A percentile compares a stretch with the other conserved stretches of the same genome.
phyloP scores from a whole-genome alignment of 768 basidiomycete species.

The Agaricus blazei region DNA sequence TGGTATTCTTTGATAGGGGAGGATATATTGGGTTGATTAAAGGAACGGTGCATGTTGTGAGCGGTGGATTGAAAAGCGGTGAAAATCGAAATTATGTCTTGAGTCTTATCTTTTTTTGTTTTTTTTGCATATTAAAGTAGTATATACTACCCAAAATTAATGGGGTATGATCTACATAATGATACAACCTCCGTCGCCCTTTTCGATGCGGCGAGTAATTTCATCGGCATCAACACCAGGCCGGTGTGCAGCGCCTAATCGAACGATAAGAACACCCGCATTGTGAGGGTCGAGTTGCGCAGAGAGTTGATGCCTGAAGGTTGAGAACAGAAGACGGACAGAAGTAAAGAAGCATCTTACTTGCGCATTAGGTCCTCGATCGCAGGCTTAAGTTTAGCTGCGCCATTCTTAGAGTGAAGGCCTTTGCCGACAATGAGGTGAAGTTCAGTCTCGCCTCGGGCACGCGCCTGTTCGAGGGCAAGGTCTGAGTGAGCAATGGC shows the following conservation, averaged over 20 bases:
- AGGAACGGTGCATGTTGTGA: background rate
- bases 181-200: slow-evolving; percentile 51
- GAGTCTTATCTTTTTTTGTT: background rate
- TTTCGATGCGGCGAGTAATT: slow-evolving; percentile 49
- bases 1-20: background rate
- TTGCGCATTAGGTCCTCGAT: slow-evolving; percentile 83
- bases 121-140: background rate
- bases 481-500: slow-evolving; percentile 71
- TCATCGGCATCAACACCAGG: slow-evolving; percentile 52
- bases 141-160: too few relatives aligned
- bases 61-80: background rate
- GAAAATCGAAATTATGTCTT: background rate
- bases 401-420: slow-evolving; percentile 70
- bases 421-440: slow-evolving; percentile 93
- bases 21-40: background rate
- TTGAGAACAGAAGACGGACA: background rate
- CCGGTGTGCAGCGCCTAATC: slow-evolving; percentile 37
- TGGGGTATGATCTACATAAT: slow-evolving; percentile 51
- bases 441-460: slow-evolving; percentile 57
- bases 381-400: slow-evolving; percentile 88
- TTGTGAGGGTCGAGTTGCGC: slow-evolving; percentile 79
- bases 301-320: slow-evolving; percentile 52
- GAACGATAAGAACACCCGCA: slow-evolving; percentile 78
- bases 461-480: slow-evolving; percentile 64
- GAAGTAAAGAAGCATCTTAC: slow-evolving; percentile 31